phyloP scores from a whole-genome alignment of 2,329 filamentous ascomycete genomes.

The Davidsoniella neocaledoniae region DNA sequence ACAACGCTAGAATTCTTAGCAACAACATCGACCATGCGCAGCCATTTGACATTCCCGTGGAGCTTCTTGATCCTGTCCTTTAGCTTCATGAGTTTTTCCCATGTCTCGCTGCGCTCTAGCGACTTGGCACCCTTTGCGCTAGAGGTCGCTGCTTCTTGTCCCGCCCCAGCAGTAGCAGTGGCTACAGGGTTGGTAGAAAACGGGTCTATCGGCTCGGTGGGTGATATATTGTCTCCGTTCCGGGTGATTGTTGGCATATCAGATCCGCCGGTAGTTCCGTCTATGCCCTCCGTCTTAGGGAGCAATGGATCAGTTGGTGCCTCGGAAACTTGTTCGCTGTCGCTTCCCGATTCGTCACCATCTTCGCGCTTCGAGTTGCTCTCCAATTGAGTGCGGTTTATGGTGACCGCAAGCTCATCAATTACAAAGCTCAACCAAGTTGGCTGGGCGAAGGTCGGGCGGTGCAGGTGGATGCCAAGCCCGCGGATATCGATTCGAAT shows the following conservation, averaged over 20 bases:
- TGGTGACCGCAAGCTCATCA: constrained; percentile 66
- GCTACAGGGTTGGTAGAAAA: neutral
- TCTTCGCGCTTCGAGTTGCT: constrained; percentile 19
- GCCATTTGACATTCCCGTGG: constrained; percentile 74
- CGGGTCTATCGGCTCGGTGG: constrained; percentile 11
- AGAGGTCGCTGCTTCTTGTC: constrained; percentile 5
- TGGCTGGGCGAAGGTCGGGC: constrained; percentile 89
- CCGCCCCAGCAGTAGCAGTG: constrained; percentile 9
- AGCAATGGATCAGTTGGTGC: neutral
- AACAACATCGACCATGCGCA: constrained; percentile 76
- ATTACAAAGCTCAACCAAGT: constrained; percentile 90
- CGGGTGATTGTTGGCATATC: constrained; percentile 15
- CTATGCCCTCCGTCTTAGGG: neutral
- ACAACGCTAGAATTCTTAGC: constrained; percentile 64
- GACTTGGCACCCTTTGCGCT: constrained; percentile 15
- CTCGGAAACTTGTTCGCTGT: constrained; percentile 1
- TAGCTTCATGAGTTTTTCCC: constrained; percentile 58
- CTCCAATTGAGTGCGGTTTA: constrained; percentile 53
- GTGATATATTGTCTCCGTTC: constrained; percentile 14
- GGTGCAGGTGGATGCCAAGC: constrained; percentile 72
- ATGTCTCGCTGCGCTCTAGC: constrained; percentile 49
- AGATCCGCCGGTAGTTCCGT: neutral
- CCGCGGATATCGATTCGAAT: constrained; percentile 79
- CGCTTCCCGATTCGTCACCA: constrained; percentile 6
- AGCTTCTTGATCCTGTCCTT: constrained; percentile 79